These are phyloP conservation scores for Pseudonitzschia pungens DNA, from an alignment of 108 stramenopile genomes.

Conservation along the genomic window DNA sequence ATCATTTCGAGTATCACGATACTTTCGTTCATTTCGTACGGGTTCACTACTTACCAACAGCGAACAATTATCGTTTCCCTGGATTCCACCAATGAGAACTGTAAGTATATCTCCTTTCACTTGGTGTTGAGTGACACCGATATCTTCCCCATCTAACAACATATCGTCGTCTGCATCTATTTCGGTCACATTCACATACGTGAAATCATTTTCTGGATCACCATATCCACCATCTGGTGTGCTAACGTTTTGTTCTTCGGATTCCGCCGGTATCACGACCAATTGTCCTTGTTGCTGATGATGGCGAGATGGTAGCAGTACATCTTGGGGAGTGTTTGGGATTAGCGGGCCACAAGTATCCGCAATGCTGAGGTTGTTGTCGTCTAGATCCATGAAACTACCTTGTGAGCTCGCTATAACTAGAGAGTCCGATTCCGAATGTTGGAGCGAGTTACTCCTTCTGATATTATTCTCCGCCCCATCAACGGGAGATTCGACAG, in stretches of 20 bases:
- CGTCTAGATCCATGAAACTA: conserved; percentile 31
- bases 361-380: conserved; percentile 1
- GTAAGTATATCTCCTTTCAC: conserved; percentile 37
- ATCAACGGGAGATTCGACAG: conserved; percentile 30
- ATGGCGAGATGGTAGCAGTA: conserved; percentile 21
- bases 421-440: conserved; percentile 29
- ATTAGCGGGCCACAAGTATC: background rate
- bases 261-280: conserved; percentile 14
- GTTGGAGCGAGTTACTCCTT: conserved; percentile 16
- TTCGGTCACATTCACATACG: conserved; percentile 53
- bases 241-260: background rate
- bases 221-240: background rate
- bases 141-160: conserved; percentile 22
- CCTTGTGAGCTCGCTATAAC: conserved; percentile 46
- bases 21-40: background rate
- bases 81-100: conserved; percentile 35
- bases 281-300: conserved; percentile 18
- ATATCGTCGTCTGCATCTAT: conserved; percentile 38
- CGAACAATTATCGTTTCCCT: conserved; percentile 14
- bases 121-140: conserved; percentile 6
- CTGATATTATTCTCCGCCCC: background rate
- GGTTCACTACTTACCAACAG: conserved; percentile 25
- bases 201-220: conserved; percentile 44
- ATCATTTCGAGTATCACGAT: background rate
- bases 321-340: conserved; percentile 39